phyloP scores from a whole-genome alignment of 768 basidiomycete genomes.

The Boletus sp. region DNA sequence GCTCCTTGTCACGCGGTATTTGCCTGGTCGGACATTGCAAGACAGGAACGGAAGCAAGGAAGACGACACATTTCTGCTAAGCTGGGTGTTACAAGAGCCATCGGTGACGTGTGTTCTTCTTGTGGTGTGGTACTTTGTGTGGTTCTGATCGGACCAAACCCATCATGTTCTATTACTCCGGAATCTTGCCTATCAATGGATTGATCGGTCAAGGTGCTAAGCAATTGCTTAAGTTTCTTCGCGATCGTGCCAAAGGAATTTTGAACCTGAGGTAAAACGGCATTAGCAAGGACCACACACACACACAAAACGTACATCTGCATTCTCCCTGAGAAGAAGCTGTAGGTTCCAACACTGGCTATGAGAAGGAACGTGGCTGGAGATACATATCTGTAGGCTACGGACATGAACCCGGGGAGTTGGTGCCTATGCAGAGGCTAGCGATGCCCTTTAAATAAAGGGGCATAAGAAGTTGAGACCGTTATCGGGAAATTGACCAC shows the following conservation, averaged over 20 bases:
- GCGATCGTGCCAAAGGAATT: conserved; percentile 38
- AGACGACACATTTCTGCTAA: conserved; percentile 53
- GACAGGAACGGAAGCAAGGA: conserved; percentile 62
- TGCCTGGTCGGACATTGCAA: conserved; percentile 59
- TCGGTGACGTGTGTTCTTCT: too few species aligned
- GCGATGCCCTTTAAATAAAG: too few species aligned
- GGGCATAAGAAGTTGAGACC: too few species aligned
- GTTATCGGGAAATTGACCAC: too few species aligned
- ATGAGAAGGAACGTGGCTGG: conserved; percentile 5
- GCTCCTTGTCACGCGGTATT: conserved; percentile 58
- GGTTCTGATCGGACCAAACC: too few species aligned
- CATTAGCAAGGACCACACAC: not conserved
- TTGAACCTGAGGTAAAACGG: conserved; percentile 46
- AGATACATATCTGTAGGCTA: conserved; percentile 25
- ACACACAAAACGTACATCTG: conserved; percentile 53
- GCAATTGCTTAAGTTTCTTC: conserved; percentile 38
- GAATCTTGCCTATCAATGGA: conserved; percentile 14
- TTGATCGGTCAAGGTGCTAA: conserved; percentile 35
- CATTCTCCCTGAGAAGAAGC: too few species aligned
- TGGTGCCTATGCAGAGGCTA: too few species aligned
- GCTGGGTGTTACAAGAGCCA: conserved; percentile 30
- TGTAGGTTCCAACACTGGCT: conserved; percentile 40
- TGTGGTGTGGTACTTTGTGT: too few species aligned
- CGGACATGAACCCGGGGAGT: too few species aligned
- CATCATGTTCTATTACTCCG: too few species aligned